Conservation (phyloP, 441 rosid species). For the Jatropha podagrica region DNA sequence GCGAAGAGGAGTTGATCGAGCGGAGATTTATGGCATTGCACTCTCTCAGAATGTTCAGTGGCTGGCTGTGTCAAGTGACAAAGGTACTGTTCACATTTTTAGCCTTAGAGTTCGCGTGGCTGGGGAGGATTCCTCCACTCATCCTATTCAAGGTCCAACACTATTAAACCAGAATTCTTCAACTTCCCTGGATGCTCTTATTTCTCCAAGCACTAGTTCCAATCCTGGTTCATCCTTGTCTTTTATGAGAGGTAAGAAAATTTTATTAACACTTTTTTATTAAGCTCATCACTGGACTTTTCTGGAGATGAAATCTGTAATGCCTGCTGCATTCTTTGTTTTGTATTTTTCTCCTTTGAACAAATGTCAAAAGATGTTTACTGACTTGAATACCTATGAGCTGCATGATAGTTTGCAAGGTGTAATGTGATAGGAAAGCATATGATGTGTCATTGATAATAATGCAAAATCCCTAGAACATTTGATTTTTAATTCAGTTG, state of each 20-base stretch:
- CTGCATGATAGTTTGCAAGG: neutral
- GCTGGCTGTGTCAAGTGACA: constrained; percentile 86
- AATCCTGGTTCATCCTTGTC: constrained; percentile 85
- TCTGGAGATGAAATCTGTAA: neutral
- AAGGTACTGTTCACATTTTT: constrained; percentile 85
- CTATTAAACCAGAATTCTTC: constrained; percentile 61
- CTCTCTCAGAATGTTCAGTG: constrained; percentile 79
- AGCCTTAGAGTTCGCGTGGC: constrained; percentile 81
- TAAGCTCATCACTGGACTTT: neutral
- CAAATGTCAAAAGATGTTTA: neutral
- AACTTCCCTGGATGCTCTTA: constrained; percentile 59
- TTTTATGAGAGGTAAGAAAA: constrained; percentile 76
- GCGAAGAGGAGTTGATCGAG: constrained; percentile 85
- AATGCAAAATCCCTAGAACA: neutral
- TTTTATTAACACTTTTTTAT: neutral
- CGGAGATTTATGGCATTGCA: constrained; percentile 79
- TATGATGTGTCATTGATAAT: neutral
- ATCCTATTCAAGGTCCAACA: constrained; percentile 39
- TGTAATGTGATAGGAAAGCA: constrained; percentile 1
- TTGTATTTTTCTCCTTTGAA: neutral
- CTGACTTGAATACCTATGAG: constrained; percentile 1
- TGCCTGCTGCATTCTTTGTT: neutral
- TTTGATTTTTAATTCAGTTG: neutral
- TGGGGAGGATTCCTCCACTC: constrained; percentile 60
- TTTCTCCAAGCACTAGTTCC: constrained; percentile 65